A percentile compares a stretch with the other conserved stretches of the same genome.
Conservation (phyloP, 2,329 filamentous ascomycete genomes). For the Aspergillus sp. region DNA sequence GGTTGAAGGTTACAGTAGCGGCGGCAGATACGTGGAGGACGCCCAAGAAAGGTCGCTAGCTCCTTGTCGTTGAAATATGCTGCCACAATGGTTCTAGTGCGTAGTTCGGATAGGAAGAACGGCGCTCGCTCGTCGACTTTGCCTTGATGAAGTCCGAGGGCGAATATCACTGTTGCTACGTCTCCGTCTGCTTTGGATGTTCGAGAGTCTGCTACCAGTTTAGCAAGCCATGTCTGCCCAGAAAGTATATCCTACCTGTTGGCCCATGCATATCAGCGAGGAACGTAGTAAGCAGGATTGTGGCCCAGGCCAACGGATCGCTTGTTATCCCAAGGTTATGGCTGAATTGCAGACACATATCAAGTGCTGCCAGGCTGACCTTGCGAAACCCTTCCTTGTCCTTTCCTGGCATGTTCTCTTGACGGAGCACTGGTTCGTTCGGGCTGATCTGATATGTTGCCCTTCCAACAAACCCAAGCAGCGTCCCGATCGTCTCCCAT, state of each 20-base stretch:
- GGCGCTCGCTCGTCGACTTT: conserved; percentile 20
- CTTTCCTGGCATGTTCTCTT: not conserved
- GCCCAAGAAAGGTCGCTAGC: conserved; percentile 47
- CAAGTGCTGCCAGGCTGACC: conserved; percentile 12
- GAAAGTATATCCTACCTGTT: conserved; percentile 11
- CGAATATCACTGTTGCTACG: conserved; percentile 43
- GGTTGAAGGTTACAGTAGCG: conserved; percentile 33
- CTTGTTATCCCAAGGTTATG: conserved; percentile 15
- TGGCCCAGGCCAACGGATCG: conserved; percentile 19
- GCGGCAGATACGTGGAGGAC: conserved; percentile 44
- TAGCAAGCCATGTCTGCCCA: not conserved
- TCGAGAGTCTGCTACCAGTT: conserved; percentile 36
- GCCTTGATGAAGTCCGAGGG: conserved; percentile 46
- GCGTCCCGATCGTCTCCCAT: conserved; percentile 21
- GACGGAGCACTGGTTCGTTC: conserved; percentile 9
- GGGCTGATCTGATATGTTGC: conserved; percentile 16
- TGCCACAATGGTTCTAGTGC: conserved; percentile 38
- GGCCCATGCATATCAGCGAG: conserved; percentile 14
- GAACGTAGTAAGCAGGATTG: conserved; percentile 14
- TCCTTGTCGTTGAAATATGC: conserved; percentile 48
- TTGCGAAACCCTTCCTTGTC: conserved; percentile 14
- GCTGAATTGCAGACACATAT: conserved; percentile 22
- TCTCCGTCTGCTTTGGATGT: conserved; percentile 48
- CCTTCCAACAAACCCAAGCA: conserved; percentile 16
- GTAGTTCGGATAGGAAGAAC: conserved; percentile 37